Base-by-base conservation (phyloP, 345 rosid species). In the Kernera saxatilis region DNA sequence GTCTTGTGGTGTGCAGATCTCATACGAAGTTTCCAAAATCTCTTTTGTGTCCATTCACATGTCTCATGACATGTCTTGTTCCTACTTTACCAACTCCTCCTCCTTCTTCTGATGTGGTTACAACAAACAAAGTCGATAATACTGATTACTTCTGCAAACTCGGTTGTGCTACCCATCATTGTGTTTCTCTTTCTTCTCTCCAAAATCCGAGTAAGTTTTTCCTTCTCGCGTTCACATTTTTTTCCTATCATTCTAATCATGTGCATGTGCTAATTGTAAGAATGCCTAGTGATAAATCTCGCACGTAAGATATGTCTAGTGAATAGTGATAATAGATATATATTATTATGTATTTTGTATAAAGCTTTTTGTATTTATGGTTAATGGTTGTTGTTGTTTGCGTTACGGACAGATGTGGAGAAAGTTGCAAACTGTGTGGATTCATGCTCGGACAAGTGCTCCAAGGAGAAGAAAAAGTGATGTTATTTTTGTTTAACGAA, bases 371-470 rank as follows among this genome's bases (percentile, higher is more conserved):
- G 29, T 67, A 40, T 18, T 29, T 40, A 22, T 29, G 44, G 35
- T 43, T 45, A 35, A n/a, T n/a, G n/a, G n/a, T 51, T 33, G 32
- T 2, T 55, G 14, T 59, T 59, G 18, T 35, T 18, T 57, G 25
- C 51, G 61, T 5, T 14, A 30, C 8, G 61, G 5, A 14, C 69
- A 71, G 75, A 71, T 61, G 60, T 29, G 29, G 52, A 58, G 19
- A 71, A 71, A 53, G 52, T 71, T 25, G 43, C 52, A 18, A 10
- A 11, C 17, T 71, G 75, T 61, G 75, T 61, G 44, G 75, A 51
- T 39, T 50, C 35, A 27, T 61, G 75, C 51, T 71, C 61, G 32
- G 35, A 21, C 2, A 48, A 59, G 51, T 70, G 74, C 21, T 46
- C 49, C 17, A 22, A 37, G 3, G 1, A 27, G n/a, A 17, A 25